Percentiles rank a stretch among this genome's conserved stretches.
Conservation (phyloP, 2,329 filamentous ascomycete species). For the Cladosporium phlei region DNA sequence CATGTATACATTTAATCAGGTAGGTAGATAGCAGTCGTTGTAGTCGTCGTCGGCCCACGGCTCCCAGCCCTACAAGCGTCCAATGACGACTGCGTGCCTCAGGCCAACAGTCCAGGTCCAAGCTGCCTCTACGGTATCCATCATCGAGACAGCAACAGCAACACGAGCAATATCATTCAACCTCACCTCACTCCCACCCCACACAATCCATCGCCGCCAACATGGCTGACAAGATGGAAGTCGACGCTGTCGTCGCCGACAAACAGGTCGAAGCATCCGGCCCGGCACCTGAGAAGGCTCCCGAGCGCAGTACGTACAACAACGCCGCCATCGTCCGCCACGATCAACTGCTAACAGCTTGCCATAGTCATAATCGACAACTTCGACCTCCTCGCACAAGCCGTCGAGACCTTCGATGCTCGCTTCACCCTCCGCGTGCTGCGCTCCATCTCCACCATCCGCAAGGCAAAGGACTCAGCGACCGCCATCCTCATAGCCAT, state of each 20-base stretch:
- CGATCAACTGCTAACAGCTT: conserved; percentile 1
- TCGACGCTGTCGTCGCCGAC: conserved; percentile 34
- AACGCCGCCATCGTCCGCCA: conserved; percentile 2
- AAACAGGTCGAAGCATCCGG: conserved; percentile 39
- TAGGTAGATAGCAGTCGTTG: too few relatives aligned
- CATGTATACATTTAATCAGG: too few relatives aligned
- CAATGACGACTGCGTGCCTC: too few relatives aligned
- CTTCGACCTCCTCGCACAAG: conserved; percentile 85
- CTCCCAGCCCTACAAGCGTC: too few relatives aligned
- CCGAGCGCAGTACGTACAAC: conserved; percentile 29
- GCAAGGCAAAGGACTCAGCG: conserved; percentile 60
- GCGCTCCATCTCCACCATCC: conserved; percentile 89
- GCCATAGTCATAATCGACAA: conserved; percentile 85
- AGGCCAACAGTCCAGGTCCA: neutral
- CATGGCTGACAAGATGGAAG: conserved; percentile 50
- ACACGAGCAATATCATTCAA: conserved; percentile 16
- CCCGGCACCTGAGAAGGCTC: conserved; percentile 28
- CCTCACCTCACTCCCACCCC: conserved; percentile 15
- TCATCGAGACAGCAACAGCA: conserved; percentile 9
- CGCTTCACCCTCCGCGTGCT: conserved; percentile 92
- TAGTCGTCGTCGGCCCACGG: too few relatives aligned
- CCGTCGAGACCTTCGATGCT: conserved; percentile 87
- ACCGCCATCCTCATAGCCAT: conserved; percentile 31
- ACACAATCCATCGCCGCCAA: conserved; percentile 12
- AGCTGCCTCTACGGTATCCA: neutral